These are phyloP conservation scores for Zygosaccharomyces sapae DNA, from an alignment of 1,139 yeast species.

Conservation along the genomic window DNA sequence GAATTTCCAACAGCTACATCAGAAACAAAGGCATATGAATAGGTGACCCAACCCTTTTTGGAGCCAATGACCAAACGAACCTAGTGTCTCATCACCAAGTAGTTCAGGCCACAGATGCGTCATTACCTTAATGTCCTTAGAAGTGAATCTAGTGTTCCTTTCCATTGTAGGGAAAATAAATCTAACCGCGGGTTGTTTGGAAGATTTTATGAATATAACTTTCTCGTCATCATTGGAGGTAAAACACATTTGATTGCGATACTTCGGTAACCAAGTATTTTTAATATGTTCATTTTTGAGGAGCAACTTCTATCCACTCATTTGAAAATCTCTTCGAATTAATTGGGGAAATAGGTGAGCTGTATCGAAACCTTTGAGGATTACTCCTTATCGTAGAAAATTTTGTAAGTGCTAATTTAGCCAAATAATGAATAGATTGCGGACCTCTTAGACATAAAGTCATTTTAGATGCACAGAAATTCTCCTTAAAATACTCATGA, in stretches of 20 bases:
- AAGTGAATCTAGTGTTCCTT: constrained; percentile 14
- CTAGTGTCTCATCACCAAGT: constrained; percentile 57
- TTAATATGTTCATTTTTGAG: constrained; percentile 16
- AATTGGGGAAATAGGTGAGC: constrained; percentile 2
- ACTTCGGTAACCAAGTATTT: constrained; percentile 22
- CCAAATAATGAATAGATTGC: constrained; percentile 54
- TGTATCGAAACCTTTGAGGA: not conserved
- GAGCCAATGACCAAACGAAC: constrained; percentile 43
- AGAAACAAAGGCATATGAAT: constrained; percentile 42
- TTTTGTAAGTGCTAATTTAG: constrained; percentile 45
- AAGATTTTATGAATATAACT: constrained; percentile 32
- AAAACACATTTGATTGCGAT: constrained; percentile 25
- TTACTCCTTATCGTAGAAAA: constrained; percentile 38
- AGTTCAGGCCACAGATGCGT: constrained; percentile 51
- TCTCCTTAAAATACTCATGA: constrained; percentile 46
- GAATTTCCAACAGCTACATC: constrained; percentile 37
- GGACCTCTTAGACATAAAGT: constrained; percentile 59
- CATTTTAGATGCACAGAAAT: constrained; percentile 52
- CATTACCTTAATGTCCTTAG: constrained; percentile 30
- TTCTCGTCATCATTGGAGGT: constrained; percentile 15
- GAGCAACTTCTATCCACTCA: not conserved
- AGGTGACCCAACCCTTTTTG: constrained; percentile 36
- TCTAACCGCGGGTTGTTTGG: constrained; percentile 36
- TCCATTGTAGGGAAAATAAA: constrained; percentile 40
- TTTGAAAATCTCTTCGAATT: constrained; percentile 1